Evolutionary conservation across 75 land plant genomes (phyloP), one percentile per base, ranked within the genome.

Genomic region (Selaginella tamariscina): DNA sequence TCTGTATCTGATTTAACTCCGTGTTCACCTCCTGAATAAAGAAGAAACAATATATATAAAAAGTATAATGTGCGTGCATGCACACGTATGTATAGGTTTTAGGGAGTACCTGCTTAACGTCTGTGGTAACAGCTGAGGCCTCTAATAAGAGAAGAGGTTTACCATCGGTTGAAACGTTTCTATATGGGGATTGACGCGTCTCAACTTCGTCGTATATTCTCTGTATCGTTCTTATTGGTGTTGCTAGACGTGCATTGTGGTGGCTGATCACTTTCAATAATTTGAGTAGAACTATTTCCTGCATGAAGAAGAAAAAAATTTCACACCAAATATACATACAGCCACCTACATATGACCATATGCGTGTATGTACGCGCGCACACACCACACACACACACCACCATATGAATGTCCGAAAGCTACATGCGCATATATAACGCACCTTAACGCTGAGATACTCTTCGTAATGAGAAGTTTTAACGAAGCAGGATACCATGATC

Each of bases 391-490:
- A 60, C 22, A 60, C 23, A 71, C 13, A 27, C 29, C 22, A 68
- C 27, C 70, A 27, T 1, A 68, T 68, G 30, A 27, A 27, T 21
- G 60, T 24, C 2, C 29, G 23, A 1, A 27, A 56, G 49, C 62
- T 68, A 64, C 31, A 26, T 13, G 2, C 27, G 30, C 57, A 0
- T 56, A 15, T 68, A 5, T 26, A 60, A 54, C 69, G 65, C 77
- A 83, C 97, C 84, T 91, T 91, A 30, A 91, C 94, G 74, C 94
- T 79, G 0, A 91, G 80, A 33, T 88, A 92, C 68, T 92, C 97
- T 68, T 88, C 87, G 76, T 82, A 82, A 73, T 82, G 93, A 28
- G 97, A 75, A 0, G 97, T 92, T 81, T 92, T 92, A 65, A 88
- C 93, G 70, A 92, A 92, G 77, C 93, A 88, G 24, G 97, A 92